phyloP scores from a whole-genome alignment of 1,139 yeast genomes.

The Kodamaea anthophila region DNA sequence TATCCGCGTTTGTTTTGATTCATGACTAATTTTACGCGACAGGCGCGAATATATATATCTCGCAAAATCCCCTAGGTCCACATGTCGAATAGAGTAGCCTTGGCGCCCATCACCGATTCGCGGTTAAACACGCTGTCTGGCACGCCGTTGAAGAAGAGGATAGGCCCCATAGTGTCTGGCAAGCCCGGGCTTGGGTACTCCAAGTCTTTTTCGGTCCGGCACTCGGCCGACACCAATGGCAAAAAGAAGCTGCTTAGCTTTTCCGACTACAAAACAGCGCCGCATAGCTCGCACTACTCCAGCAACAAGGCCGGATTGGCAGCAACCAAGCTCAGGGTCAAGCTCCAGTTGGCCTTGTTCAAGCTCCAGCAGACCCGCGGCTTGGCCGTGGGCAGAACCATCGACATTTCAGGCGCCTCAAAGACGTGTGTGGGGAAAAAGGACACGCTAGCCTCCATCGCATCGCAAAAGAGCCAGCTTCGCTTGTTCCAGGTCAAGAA shows the following conservation, averaged over 20 bases:
- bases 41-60: conserved; percentile 2
- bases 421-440: conserved; percentile 6
- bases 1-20: conserved; percentile 3
- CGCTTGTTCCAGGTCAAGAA: conserved; percentile 32
- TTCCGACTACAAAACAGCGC: conserved; percentile 18
- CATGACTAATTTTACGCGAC: conserved; percentile 3
- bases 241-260: conserved; percentile 17
- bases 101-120: conserved; percentile 31
- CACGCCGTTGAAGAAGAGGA: conserved; percentile 11
- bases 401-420: conserved; percentile 1
- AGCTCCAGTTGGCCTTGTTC: conserved; percentile 73
- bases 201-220: conserved; percentile 5
- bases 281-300: conserved; percentile 5
- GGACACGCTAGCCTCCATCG: conserved; percentile 6
- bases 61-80: neutral
- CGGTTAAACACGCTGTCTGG: conserved; percentile 20
- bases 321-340: conserved; percentile 61
- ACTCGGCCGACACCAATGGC: conserved; percentile 4
- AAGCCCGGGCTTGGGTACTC: conserved; percentile 5
- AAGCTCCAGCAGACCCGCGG: conserved; percentile 39
- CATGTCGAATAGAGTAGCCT: conserved; percentile 23
- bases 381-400: neutral
- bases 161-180: too few species aligned
- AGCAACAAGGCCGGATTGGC: conserved; percentile 22
- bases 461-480: conserved; percentile 13